phyloP scores from a whole-genome alignment of 257 asterid genomes.

The Plectranthus barbatus region DNA sequence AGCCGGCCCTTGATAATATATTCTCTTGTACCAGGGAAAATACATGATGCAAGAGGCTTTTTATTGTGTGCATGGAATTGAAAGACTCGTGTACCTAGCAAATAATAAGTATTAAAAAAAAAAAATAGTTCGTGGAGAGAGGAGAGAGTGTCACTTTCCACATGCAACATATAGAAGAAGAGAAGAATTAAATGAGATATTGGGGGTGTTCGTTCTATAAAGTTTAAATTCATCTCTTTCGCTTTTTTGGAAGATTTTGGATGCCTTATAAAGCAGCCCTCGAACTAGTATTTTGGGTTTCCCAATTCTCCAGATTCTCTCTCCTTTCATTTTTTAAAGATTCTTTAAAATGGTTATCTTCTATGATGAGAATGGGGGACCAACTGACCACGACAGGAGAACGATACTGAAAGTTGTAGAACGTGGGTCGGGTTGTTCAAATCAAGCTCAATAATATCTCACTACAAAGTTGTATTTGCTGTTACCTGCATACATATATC shows the following conservation, averaged over 20 bases:
- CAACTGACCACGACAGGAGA: too few relatives aligned
- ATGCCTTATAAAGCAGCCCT: conserved; percentile 17
- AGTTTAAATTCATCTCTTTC: conserved; percentile 22
- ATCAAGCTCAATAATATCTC: too few relatives aligned
- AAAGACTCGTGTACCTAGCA: too few relatives aligned
- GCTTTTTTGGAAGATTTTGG: conserved; percentile 26
- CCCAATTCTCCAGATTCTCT: conserved; percentile 29
- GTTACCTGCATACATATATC: too few relatives aligned
- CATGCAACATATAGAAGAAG: conserved; percentile 14
- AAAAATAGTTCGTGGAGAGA: neutral
- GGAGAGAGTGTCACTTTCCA: conserved; percentile 23
- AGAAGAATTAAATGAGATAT: conserved; percentile 1
- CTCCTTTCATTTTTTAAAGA: neutral
- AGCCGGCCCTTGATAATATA: too few relatives aligned
- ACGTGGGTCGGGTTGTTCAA: too few relatives aligned
- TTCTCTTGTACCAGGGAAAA: too few relatives aligned
- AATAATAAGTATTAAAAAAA: too few relatives aligned
- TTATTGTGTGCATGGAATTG: too few relatives aligned
- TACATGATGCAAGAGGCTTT: too few relatives aligned
- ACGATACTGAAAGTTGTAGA: too few relatives aligned
- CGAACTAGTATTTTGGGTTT: neutral
- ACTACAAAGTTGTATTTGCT: too few relatives aligned
- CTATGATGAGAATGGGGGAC: neutral
- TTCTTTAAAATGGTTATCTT: neutral
- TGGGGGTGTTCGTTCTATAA: conserved; percentile 10